Evolutionary conservation across 352 stramenopile genomes (phyloP), one percentile per base, ranked within the genome.

Genomic region (Globisporangium iwayamae): DNA sequence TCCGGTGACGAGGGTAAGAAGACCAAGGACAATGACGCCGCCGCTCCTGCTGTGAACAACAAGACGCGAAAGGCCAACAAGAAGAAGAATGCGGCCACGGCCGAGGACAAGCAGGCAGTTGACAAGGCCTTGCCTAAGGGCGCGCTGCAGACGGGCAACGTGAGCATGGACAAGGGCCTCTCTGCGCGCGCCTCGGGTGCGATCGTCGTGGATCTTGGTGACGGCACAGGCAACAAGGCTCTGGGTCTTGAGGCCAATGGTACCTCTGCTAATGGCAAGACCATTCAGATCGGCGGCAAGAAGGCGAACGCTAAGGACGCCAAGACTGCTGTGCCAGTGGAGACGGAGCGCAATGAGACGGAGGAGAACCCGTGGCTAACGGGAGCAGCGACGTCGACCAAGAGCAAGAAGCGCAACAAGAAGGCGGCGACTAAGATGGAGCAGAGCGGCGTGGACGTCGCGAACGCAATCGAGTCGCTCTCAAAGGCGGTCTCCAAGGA

Each of bases 281-380:
- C 36, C 58, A 65, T 81, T 58, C 73, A 79, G 70, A 62, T 75
- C 46, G 76, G 82, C 30, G 65, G 45, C 18, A 66, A 70, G 48
- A 41, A 36, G 3, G 11, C 4, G 28, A 60, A 22, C 3, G 34
- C 55, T 8, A 53, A 5, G 16, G 13, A 43, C 10, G 70, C 43
- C 16, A 68, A 70, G 46, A 53, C 67, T 22, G 16, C 61, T 32
- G 66, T 68, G n/a, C 62, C 71, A 36, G 67, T 73, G 25, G 67
- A 72, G 6, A 3, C 45, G 7, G 32, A 36, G 34, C 6, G 36
- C 0, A 53, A 51, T 3, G 61, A 73, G 30, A 74, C 68, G 1
- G 79, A 85, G 53, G 81, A 90, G 56, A 93, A 93, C 67, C 83
- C 83, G 55, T 93, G 83, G 83, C 59, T 91, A 16, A 84, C 70